Base-by-base conservation (phyloP, 1,284 basidiomycete species). In the Coriolopsis trogii region DNA sequence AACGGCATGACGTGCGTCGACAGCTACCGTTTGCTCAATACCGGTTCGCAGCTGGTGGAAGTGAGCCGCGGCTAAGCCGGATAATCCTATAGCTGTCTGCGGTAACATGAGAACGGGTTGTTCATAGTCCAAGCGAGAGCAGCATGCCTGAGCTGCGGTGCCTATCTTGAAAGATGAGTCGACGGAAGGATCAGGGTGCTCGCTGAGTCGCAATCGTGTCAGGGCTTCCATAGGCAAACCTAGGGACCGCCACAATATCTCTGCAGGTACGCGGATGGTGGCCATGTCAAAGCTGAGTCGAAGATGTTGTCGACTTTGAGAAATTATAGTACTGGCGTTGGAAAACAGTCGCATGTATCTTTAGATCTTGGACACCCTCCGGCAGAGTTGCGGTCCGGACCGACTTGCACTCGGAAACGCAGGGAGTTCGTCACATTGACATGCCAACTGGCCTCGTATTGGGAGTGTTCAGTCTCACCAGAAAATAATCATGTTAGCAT, bases 1-100 rank as follows among this genome's bases (percentile, higher is more conserved):
- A 2, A 73, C 73, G 4, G 84, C 83, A 64, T 85, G 81, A 31
- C 81, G 65, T 13, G 79, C 78, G 53, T 84, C 71, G 1, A 85
- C 81, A 3, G 64, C 63, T 2, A 86, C 81, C 18, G 71, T 68
- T 59, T 84, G 82, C 48, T 70, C 63, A 3, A 72, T 51, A 0
- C 77, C 75, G 1, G 79, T 79, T 38, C 75, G 67, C 16, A 84
- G 65, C 15, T 68, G 63, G 61, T 84, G 73, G 21, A 85, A 69
- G 47, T 80, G 68, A 3, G 79, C 77, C 3, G 82, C 78, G 25
- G 80, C 73, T 6, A 85, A 69, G 1, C 75, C 81, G 5, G 81
- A 70, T 1, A 84, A 69, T 0, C 80, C 83, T 15, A 84, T 78
- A 0, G 77, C 60, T 1, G 75, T 77, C 80, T 83, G 33, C 12